A percentile compares a stretch with the other conserved stretches of the same genome.
phyloP scores from a whole-genome alignment of 225 moss, liverwort and hornwort genomes.

The Climacium dendroides region DNA sequence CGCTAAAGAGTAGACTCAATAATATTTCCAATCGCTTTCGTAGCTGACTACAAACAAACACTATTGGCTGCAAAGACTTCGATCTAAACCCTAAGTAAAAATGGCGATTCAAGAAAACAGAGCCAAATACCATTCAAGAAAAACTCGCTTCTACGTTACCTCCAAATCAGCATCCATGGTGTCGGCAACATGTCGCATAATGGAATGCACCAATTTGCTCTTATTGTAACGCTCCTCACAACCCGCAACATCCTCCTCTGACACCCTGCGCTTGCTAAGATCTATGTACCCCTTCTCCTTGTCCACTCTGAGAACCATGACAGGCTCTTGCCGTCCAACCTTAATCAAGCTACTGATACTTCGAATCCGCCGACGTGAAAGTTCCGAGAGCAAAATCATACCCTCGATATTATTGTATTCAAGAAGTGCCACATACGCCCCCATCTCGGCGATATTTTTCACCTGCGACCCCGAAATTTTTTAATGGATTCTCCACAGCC shows the following conservation, averaged over 20 bases:
- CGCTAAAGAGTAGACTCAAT: neutral
- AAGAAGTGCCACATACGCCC: conserved; percentile 84
- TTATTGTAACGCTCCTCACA: conserved; percentile 95
- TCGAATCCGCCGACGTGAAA: conserved; percentile 83
- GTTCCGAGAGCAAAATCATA: conserved; percentile 88
- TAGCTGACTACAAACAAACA: neutral
- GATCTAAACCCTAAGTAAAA: neutral
- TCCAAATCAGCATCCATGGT: conserved; percentile 98
- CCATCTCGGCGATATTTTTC: conserved; percentile 96
- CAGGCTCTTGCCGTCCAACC: conserved; percentile 94
- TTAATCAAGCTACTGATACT: conserved; percentile 98
- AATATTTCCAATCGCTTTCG: neutral
- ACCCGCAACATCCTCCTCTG: conserved; percentile 80
- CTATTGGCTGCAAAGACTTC: neutral
- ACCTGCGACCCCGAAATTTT: conserved; percentile 30
- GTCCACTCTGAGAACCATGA: conserved; percentile 95
- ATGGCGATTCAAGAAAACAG: neutral
- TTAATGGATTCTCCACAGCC: neutral
- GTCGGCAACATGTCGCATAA: conserved; percentile 94
- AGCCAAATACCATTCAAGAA: neutral
- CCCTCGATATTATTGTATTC: conserved; percentile 98
- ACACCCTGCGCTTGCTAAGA: conserved; percentile 94
- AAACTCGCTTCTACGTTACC: conserved; percentile 12
- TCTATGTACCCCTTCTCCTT: conserved; percentile 96
- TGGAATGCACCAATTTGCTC: conserved; percentile 95